Evolutionary conservation across 768 basidiomycete genomes (phyloP), one percentile per base, ranked within the genome.

Genomic region (Lactarius tabidus): DNA sequence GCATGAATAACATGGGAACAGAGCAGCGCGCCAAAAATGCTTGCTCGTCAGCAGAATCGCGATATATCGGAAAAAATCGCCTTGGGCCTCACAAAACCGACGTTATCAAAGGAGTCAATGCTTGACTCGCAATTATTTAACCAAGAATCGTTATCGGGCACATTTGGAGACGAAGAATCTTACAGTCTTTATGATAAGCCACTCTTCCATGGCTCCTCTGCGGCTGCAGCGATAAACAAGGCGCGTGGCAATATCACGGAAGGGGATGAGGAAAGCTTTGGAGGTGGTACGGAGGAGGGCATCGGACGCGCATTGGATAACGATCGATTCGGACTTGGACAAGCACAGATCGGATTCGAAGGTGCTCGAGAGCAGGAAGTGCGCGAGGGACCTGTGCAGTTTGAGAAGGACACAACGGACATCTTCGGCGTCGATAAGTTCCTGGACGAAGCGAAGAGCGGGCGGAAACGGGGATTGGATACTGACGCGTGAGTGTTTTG

Each of bases 41-140:
- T 98, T 65, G 95, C 96, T 26, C 87, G 91, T 61, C 93, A 98
- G 70, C 95, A 97, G 78, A 96, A 98, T 75, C 93, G 97, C 72
- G 97, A 98, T 76, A 98, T 99, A 55, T 99, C 97, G 2, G 97
- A 99, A 78, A 98, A 99, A 82, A 88, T 99, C 59, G 97, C 97
- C 5, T 86, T 99, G 36, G 97, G 97, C 43, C 85, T 99, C 56
- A 97, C 97, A 35, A 99, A 98, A 76, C 97, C 97, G 7, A 95
- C 95, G 1, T 73, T 91, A 66, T 93, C 94, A 41, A 99, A 99
- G 76, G 97, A 99, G 77, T 89, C 91, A 5, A 95, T 98, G 91
- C 79, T 98, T 74, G 97, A 99, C 75, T 95, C 94, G 31, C 89
- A 97, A 59, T 78, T 99, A 63, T 99, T 98, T 85, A 98, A 99